Base-by-base conservation (phyloP, 2,329 filamentous ascomycete species). In the Pezicula carpinea region DNA sequence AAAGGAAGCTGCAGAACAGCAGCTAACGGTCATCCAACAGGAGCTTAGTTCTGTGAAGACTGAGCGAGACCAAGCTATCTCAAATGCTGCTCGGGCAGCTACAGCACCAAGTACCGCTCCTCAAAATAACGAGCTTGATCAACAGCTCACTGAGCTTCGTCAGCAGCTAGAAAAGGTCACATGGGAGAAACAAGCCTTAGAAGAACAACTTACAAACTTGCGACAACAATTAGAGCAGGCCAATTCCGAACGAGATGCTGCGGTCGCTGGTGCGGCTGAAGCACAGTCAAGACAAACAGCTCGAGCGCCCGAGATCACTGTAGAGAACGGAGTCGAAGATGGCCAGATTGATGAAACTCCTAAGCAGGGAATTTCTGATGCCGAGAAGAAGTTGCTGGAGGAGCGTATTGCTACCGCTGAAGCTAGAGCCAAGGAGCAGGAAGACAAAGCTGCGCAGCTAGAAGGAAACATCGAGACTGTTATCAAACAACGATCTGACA, bases 121-220 rank as follows among this genome's bases (percentile, higher is more conserved):
- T 72, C 63, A 85, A 70, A 67, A 77, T 59, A 60, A 73, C 5
- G 54, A 66, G 7, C 60, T 78, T 15, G 73, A 81, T 51, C 68
- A 72, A 51, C 71, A 81, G 51, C 67, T 82, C 6, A 54, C 63
- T 2, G 63, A 70, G 35, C 63, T 73, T 13, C 74, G 69, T 18
- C 78, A 82, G 54, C 80, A 91, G 55, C 75, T 93, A 8, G 81
- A 83, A 36, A 73, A 73, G 2, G 76, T 84, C 44, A 82, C 71
- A 6, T 72, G 80, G 8, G 83, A 93, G 62, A 90, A 88, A 64
- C 74, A 82, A 15, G 72, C 73, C 2, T 72, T 88, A n/a, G 80
- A 89, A 53, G 70, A 79, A 48, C 81, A 86, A 51, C 71, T 87
- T 2, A 69, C 74, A 39, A 65, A 62, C 19, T 63, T 83, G 2